Evolutionary conservation across 768 basidiomycete species (phyloP).

Genomic region (Phylloporus sp.): DNA sequence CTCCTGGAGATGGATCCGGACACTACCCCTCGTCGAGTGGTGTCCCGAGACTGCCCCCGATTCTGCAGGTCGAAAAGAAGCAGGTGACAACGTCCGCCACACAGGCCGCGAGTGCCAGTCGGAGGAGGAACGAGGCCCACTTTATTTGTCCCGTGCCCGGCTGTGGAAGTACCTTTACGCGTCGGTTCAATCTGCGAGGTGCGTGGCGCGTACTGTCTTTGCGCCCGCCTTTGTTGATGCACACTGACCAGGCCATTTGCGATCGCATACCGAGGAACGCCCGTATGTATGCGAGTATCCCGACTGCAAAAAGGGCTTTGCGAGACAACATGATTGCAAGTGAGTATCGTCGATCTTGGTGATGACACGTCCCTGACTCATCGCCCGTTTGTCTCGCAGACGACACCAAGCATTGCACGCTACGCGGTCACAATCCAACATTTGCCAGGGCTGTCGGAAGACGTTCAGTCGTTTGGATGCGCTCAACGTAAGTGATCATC

Average conservation of each 20-base stretch:
- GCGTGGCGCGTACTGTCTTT: conserved; percentile 10
- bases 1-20: conserved; percentile 18
- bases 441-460: conserved; percentile 91
- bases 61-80: conserved; percentile 88
- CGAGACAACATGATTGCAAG: conserved; percentile 97
- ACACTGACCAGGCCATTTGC: conserved; percentile 66
- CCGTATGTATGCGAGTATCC: conserved; percentile 93
- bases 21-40: conserved; percentile 31
- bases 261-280: conserved; percentile 93
- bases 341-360: conserved; percentile 38
- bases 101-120: conserved; percentile 84
- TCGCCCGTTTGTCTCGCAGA: conserved; percentile 34
- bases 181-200: conserved; percentile 87
- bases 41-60: conserved; percentile 67
- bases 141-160: conserved; percentile 93
- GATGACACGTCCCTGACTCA: conserved; percentile 5
- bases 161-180: conserved; percentile 96
- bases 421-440: conserved; percentile 76
- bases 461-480: conserved; percentile 93
- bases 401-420: conserved; percentile 90
- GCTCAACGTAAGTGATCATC: conserved; percentile 71
- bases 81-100: conserved; percentile 95
- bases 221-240: conserved; percentile 8
- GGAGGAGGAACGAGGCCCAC: conserved; percentile 86
- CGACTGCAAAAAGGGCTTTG: conserved; percentile 93